Conservation (phyloP, 352 stramenopile genomes). For the Globisporangium parvum region DNA sequence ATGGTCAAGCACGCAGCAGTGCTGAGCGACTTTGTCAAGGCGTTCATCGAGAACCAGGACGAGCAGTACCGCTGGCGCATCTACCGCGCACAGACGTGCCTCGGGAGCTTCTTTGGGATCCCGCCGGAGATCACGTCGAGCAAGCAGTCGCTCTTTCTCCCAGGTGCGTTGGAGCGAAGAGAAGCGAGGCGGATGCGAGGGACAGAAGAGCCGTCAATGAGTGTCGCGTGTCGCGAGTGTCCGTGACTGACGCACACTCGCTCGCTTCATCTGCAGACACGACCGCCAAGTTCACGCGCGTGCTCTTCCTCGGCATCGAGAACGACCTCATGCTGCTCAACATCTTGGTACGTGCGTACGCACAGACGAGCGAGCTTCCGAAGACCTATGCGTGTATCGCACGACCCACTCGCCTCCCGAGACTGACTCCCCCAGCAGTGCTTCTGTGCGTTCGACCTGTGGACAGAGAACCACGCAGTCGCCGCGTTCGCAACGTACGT, state of each 20-base stretch:
- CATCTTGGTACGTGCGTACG: conserved; percentile 45
- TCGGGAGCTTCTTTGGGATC: conserved; percentile 62
- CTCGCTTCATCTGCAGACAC: conserved; percentile 26
- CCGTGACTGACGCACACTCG: background rate
- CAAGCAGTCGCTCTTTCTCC: conserved; percentile 60
- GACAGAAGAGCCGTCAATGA: background rate
- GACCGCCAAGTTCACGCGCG: conserved; percentile 37
- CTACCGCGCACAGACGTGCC: conserved; percentile 70
- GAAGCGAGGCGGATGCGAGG: background rate
- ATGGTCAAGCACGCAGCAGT: conserved; percentile 49
- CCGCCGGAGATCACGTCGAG: conserved; percentile 65
- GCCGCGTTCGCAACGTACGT: conserved; percentile 61
- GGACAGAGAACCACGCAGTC: conserved; percentile 53
- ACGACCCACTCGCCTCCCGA: too few relatives aligned
- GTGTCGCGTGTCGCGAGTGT: background rate
- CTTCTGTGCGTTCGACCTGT: conserved; percentile 64
- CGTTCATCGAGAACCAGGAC: conserved; percentile 81
- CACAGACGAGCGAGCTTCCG: background rate
- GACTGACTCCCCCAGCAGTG: too few relatives aligned
- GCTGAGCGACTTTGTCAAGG: conserved; percentile 74
- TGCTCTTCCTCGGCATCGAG: conserved; percentile 76
- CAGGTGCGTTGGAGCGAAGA: conserved; percentile 24
- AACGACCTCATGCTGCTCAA: conserved; percentile 88
- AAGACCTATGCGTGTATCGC: too few relatives aligned
- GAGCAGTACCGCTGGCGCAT: conserved; percentile 73